phyloP scores from a whole-genome alignment of 179 eudicot genomes.

The Amaranthus tricolor region DNA sequence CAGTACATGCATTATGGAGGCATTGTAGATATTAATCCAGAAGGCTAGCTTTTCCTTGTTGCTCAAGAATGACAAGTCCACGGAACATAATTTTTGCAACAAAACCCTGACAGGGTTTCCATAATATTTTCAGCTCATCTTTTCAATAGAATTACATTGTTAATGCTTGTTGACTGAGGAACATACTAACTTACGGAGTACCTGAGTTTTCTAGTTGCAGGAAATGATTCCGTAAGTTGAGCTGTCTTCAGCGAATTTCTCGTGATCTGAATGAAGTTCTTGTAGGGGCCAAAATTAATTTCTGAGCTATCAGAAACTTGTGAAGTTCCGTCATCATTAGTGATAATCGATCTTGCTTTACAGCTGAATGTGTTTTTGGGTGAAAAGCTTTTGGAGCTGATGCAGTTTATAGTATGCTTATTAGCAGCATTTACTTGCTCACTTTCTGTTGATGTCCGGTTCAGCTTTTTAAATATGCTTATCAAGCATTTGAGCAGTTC shows the following conservation, averaged over 20 bases:
- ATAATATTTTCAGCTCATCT: not conserved
- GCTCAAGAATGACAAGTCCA: conserved; percentile 57
- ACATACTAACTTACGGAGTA: conserved; percentile 12
- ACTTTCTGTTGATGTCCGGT: conserved; percentile 34
- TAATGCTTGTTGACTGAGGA: not conserved
- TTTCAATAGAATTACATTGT: not conserved
- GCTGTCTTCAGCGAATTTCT: conserved; percentile 44
- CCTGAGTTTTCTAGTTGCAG: conserved; percentile 58
- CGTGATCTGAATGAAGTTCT: conserved; percentile 59
- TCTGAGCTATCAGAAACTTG: conserved; percentile 37
- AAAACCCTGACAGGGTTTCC: conserved; percentile 45
- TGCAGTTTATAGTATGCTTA: conserved; percentile 49
- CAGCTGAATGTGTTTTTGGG: conserved; percentile 59
- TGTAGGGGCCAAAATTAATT: conserved; percentile 57
- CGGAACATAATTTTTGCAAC: conserved; percentile 60
- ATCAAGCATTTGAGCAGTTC: conserved; percentile 68
- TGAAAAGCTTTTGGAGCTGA: conserved; percentile 58
- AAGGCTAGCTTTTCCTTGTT: conserved; percentile 92
- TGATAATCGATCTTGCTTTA: conserved; percentile 44
- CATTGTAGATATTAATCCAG: conserved; percentile 91
- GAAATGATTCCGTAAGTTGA: conserved; percentile 42
- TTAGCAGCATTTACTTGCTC: conserved; percentile 36
- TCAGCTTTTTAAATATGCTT: conserved; percentile 59
- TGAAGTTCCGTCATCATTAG: conserved; percentile 31
- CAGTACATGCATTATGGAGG: conserved; percentile 95